These are phyloP conservation scores for Pyrus communis DNA, from an alignment of 306 rosid species.

Conservation along the genomic window DNA sequence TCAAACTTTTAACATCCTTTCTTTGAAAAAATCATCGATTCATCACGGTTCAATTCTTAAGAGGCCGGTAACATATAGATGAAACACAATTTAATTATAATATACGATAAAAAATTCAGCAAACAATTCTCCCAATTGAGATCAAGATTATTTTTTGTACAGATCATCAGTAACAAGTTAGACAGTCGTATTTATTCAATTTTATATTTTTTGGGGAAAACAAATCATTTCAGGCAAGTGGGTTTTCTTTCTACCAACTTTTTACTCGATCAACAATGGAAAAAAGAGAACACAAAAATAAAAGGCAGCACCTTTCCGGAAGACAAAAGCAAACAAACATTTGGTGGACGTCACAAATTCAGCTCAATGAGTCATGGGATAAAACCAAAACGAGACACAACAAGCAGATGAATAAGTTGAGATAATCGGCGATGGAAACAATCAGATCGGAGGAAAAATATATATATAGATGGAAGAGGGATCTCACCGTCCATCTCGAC, in stretches of 20 bases:
- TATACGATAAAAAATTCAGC: background rate
- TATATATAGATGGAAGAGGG: background rate
- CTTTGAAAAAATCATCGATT: background rate
- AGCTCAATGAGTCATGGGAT: background rate
- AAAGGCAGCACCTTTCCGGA: background rate
- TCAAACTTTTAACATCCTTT: background rate
- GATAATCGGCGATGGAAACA: background rate
- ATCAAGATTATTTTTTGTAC: background rate
- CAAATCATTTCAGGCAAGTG: background rate
- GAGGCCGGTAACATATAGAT: background rate
- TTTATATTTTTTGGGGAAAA: background rate
- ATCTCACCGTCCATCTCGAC: constrained; percentile 96
- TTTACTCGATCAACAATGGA: background rate
- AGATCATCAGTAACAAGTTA: background rate
- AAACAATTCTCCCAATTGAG: background rate
- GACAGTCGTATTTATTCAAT: background rate
- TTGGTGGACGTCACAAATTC: background rate
- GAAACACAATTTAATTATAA: background rate
- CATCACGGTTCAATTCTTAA: background rate
- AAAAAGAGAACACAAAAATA: background rate
- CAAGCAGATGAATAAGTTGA: background rate
- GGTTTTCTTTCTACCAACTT: background rate
- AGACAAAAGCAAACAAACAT: background rate
- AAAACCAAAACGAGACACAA: background rate
- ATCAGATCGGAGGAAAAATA: background rate